Evolutionary conservation across 75 land plant species (phyloP).

Genomic region (Selaginella tamariscina): DNA sequence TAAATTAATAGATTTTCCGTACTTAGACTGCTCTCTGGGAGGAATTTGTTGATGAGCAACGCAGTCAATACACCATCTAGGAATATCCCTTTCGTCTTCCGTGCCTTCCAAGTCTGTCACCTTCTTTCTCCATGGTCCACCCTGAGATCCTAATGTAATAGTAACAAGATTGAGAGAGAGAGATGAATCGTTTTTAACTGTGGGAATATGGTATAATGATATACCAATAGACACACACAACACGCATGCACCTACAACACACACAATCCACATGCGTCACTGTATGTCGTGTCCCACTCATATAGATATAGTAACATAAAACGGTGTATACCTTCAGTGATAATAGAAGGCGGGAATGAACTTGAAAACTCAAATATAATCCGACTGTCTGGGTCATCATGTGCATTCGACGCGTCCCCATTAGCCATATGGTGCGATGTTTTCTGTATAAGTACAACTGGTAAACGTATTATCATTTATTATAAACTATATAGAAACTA

Average conservation of each 20-base stretch:
- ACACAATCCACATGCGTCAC: too few species aligned
- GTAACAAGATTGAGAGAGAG: too few species aligned
- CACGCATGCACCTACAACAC: too few species aligned
- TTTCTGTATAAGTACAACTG: too few species aligned
- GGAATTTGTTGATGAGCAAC: conserved; percentile 64
- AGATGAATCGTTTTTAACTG: too few species aligned
- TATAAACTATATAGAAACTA: too few species aligned
- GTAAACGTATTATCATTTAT: too few species aligned
- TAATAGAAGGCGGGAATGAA: conserved; percentile 70
- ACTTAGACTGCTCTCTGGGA: conserved; percentile 87
- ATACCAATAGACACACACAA: too few species aligned
- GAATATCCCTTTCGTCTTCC: conserved; percentile 87
- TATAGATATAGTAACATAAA: background rate
- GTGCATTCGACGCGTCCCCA: conserved; percentile 56
- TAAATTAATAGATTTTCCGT: conserved; percentile 23
- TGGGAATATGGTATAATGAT: too few species aligned
- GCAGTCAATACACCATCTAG: conserved; percentile 87
- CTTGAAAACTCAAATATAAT: conserved; percentile 72
- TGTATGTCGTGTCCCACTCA: background rate
- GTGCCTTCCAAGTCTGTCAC: conserved; percentile 69
- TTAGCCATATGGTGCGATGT: conserved; percentile 39
- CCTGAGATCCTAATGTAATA: conserved; percentile 16
- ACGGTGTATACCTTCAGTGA: conserved; percentile 75
- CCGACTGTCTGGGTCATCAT: conserved; percentile 42
- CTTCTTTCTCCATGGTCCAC: conserved; percentile 94